Evolutionary conservation across 192 early-diverging fungal species (phyloP), one percentile per base, ranked within the genome.

Genomic region (Backusella psychrophila): DNA sequence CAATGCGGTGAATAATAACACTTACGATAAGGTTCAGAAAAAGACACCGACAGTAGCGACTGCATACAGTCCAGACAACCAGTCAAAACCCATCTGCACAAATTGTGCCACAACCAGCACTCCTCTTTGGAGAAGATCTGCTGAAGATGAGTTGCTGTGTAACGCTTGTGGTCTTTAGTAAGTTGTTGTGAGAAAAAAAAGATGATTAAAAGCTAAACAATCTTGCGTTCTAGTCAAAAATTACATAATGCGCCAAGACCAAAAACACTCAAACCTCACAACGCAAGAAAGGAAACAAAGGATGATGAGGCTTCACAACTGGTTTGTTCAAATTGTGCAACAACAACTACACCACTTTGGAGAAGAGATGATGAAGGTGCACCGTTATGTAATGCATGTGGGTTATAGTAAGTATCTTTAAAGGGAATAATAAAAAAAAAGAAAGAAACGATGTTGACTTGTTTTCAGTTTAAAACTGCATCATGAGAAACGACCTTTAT

Each of bases 141-240:
- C 87, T 23, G 87, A 93, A 70, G 97, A 96, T 56, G 90, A 94
- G 69, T 84, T 94, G 9, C 84, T 99, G 34, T 99, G 98, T 85
- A 99, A 99, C 77, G 98, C 98, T 4, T 99, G 98, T 79, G 97
- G 97, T 6, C 85, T 99, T 19, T 99, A 96, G 86, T 95, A 88
- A 79, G 78, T 75, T 29, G 23, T 11, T 39, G 2, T 59, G 53
- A 49, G 46, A 49, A n/a, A n/a, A 49, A 49, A 49, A n/a, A 17
- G 3, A 49, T n/a, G 11, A 49, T n/a, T 0, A 19, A 4, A 49
- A n/a, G 46, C 6, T 1, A 6, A 17, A n/a, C 19, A 19, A n/a
- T n/a, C n/a, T n/a, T 49, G 29, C 29, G 0, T 49, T 14, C 1
- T 67, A 85, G 84, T 70, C 69, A 84, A 82, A 97, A 97, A 82